phyloP scores from a whole-genome alignment of 371 early-diverging fungal genomes.

The Mortierella polycephala region DNA sequence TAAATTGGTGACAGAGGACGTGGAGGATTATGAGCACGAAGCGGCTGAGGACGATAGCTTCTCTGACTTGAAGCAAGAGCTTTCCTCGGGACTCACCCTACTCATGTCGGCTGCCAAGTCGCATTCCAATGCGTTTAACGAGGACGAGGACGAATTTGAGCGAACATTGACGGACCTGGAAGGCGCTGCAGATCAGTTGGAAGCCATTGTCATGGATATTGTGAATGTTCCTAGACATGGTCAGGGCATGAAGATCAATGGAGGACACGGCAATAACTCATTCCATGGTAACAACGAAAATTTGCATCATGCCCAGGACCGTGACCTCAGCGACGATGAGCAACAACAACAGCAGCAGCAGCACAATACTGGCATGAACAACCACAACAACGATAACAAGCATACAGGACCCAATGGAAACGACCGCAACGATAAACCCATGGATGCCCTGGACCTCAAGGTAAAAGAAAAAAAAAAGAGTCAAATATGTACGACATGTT shows the following conservation, averaged over 20 bases:
- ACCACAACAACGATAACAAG: slow-evolving; percentile 2
- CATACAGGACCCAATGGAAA: slow-evolving; percentile 7
- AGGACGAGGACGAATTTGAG: slow-evolving; percentile 72
- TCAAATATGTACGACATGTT: no score
- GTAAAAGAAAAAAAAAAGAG: slow-evolving; percentile 22
- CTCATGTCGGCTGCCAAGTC: slow-evolving; percentile 81
- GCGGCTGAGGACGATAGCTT: slow-evolving; percentile 55
- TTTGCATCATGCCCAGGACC: neutral
- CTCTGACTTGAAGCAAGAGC: slow-evolving; percentile 61
- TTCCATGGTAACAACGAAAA: neutral
- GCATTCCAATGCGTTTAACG: slow-evolving; percentile 70
- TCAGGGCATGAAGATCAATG: slow-evolving; percentile 3
- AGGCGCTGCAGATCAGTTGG: slow-evolving; percentile 80
- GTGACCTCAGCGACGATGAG: slow-evolving; percentile 6
- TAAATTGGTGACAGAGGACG: slow-evolving; percentile 83
- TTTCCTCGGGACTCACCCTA: slow-evolving; percentile 73
- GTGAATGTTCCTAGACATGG: slow-evolving; percentile 72
- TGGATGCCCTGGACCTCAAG: slow-evolving; percentile 50
- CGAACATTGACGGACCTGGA: slow-evolving; percentile 63
- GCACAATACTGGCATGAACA: neutral
- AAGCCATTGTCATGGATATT: slow-evolving; percentile 80
- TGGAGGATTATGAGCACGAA: slow-evolving; percentile 70
- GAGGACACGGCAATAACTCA: slow-evolving; percentile 1
- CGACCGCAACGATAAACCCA: slow-evolving; percentile 16
- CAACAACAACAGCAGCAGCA: slow-evolving; percentile 9